Evolutionary conservation across 495 filamentous ascomycete genomes (phyloP), one percentile per base, ranked within the genome.

Genomic region (Penicillium mononematosum): DNA sequence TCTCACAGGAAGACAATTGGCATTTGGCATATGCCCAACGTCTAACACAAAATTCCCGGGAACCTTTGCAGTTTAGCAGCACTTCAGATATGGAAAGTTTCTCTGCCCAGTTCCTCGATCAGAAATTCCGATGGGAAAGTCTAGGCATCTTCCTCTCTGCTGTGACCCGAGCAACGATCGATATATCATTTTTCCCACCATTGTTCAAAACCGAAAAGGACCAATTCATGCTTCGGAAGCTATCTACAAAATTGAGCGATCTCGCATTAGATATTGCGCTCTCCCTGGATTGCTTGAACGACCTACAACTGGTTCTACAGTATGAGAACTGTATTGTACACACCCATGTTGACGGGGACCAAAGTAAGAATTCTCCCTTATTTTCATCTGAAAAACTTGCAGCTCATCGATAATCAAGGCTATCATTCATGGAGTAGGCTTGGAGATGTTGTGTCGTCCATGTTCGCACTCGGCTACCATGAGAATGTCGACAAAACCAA

Each of bases 241-340:
- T 75, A 2, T 53, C 62, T 11, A 74, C 63, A 1, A 64, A 63
- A 24, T 49, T 72, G 9, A 53, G 67, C 31, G 71, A 75, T 53
- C 59, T 64, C 34, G 62, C 69, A 20, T 38, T 77, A 46, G 71
- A 77, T 27, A 70, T 75, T 27, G 65, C 65, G 0, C 64, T 77
- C 6, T 75, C 75, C 3, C 49, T 78, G 29, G 75, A 78, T 45
- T 73, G 69, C 42, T 50, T 78, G 42, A 78, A 78, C 58, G 74
- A 77, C 49, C 47, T 78, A 14, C 73, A 76, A 25, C 59, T 78
- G 3, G 61, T 76, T 25, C 48, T 76, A 5, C 75, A 77, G 44
- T 78, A 77, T 45, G 75, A 78, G 57, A 78, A 77, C 39, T 76
- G 76, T 20, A 77, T 78, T 46, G 58, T 77, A 1, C 75, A 76